Evolutionary conservation across 2,329 filamentous ascomycete species (phyloP).

Genomic region (Nigrospora sphaerica): DNA sequence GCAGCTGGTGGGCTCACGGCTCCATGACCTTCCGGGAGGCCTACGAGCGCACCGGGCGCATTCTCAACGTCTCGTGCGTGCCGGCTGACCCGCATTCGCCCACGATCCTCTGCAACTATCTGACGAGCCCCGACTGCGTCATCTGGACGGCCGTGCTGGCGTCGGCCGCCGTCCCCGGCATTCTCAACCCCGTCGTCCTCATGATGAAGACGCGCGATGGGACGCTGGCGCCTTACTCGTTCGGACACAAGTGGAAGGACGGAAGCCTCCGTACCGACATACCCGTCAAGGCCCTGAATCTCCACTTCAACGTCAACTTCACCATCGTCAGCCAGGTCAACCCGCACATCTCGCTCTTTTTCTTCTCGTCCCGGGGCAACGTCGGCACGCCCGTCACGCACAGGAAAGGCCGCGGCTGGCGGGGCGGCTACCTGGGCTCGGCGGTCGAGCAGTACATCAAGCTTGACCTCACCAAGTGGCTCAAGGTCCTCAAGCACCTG

Average conservation of each 20-base stretch:
- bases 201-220: slow-evolving; percentile 81
- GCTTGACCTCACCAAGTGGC: slow-evolving; percentile 94
- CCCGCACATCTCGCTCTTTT: slow-evolving; percentile 97
- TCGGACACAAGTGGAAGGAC: slow-evolving; percentile 99
- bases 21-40: slow-evolving; percentile 93
- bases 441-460: slow-evolving; percentile 94
- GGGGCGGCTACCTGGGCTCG: slow-evolving; percentile 87
- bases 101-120: slow-evolving; percentile 88
- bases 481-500: slow-evolving; percentile 86
- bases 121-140: slow-evolving; percentile 92
- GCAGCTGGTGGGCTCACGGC: slow-evolving; percentile 84
- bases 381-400: slow-evolving; percentile 93
- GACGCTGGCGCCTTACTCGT: slow-evolving; percentile 79
- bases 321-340: slow-evolving; percentile 87
- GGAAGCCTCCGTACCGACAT: slow-evolving; percentile 92
- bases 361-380: slow-evolving; percentile 89
- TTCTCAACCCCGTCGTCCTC: slow-evolving; percentile 89
- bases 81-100: slow-evolving; percentile 92
- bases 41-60: slow-evolving; percentile 86
- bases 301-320: slow-evolving; percentile 98
- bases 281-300: slow-evolving; percentile 84
- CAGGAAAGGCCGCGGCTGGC: slow-evolving; percentile 87
- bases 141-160: slow-evolving; percentile 97
- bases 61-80: slow-evolving; percentile 92
- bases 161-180: slow-evolving; percentile 91